These are phyloP conservation scores for Diplodia seriata DNA, from an alignment of 2,329 filamentous ascomycete species.

Conservation along the genomic window DNA sequence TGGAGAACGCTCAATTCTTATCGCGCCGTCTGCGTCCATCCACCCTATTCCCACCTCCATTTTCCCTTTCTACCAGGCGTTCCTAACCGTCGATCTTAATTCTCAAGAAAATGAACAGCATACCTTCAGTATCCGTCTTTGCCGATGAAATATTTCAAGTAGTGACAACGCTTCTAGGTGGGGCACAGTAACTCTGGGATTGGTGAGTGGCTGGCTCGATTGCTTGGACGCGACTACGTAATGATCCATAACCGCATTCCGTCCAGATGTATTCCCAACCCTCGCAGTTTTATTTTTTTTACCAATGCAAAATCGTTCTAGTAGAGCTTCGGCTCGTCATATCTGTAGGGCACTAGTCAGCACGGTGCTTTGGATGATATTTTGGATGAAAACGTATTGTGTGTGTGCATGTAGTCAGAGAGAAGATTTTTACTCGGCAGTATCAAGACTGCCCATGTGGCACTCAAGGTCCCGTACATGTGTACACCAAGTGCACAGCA, in stretches of 20 bases:
- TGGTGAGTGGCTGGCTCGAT: background rate
- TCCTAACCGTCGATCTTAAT: slow-evolving; percentile 4
- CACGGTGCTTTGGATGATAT: background rate
- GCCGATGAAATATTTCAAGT: too few relatives aligned
- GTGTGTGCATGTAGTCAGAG: slow-evolving; percentile 24
- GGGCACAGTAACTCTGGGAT: background rate
- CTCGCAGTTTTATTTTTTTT: background rate
- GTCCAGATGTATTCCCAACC: background rate
- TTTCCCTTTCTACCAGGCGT: background rate
- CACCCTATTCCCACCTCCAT: background rate
- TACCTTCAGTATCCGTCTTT: background rate
- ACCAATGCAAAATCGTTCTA: background rate
- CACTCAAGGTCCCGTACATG: slow-evolving; percentile 24
- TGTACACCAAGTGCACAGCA: slow-evolving; percentile 4
- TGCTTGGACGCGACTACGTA: background rate
- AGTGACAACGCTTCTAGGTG: too few relatives aligned
- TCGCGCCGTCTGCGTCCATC: background rate
- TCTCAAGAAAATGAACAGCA: slow-evolving; percentile 7
- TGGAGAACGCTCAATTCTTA: background rate
- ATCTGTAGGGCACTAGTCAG: background rate
- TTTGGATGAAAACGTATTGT: background rate
- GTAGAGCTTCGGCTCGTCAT: background rate
- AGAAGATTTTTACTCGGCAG: slow-evolving; percentile 32
- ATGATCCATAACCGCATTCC: background rate
- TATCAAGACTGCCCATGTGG: slow-evolving; percentile 24